These are phyloP conservation scores for Eucommia ulmoides DNA, from an alignment of 257 asterid genomes.

Conservation along the genomic window DNA sequence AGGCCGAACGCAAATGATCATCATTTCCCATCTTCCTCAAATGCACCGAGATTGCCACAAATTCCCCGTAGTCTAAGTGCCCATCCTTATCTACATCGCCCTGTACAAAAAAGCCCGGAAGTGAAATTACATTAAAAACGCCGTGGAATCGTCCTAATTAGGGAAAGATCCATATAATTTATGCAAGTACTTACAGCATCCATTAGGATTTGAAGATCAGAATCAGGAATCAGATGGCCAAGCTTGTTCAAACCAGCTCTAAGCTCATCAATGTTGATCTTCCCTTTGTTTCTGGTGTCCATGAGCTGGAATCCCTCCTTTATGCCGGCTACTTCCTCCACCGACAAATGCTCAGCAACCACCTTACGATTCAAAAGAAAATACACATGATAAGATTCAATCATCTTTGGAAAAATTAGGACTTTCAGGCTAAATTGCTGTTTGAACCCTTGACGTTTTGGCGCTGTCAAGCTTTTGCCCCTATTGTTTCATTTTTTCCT, in stretches of 20 bases:
- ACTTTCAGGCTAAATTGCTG: too few relatives aligned
- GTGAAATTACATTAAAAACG: not conserved
- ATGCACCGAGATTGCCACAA: slow-evolving; percentile 80
- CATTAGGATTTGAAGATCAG: slow-evolving; percentile 45
- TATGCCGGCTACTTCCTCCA: slow-evolving; percentile 56
- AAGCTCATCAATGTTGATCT: slow-evolving; percentile 43
- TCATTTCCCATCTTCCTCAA: slow-evolving; percentile 60
- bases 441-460: too few relatives aligned
- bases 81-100: slow-evolving; percentile 88
- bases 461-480: too few relatives aligned
- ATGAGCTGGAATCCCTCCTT: slow-evolving; percentile 43
- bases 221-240: slow-evolving; percentile 55
- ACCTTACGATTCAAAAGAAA: slow-evolving; percentile 22
- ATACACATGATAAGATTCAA: not conserved
- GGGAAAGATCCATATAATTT: not conserved
- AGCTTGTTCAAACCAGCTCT: slow-evolving; percentile 47
- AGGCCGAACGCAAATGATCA: slow-evolving; percentile 57
- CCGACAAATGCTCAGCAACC: slow-evolving; percentile 51
- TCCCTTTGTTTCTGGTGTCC: slow-evolving; percentile 51
- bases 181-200: slow-evolving; percentile 42
- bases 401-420: not conserved
- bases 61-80: slow-evolving; percentile 64
- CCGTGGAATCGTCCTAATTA: not conserved
- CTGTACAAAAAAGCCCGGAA: slow-evolving; percentile 23
- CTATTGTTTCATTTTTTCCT: too few relatives aligned